phyloP scores from a whole-genome alignment of 2,329 filamentous ascomycete genomes.

The Cordyceps cicadae region DNA sequence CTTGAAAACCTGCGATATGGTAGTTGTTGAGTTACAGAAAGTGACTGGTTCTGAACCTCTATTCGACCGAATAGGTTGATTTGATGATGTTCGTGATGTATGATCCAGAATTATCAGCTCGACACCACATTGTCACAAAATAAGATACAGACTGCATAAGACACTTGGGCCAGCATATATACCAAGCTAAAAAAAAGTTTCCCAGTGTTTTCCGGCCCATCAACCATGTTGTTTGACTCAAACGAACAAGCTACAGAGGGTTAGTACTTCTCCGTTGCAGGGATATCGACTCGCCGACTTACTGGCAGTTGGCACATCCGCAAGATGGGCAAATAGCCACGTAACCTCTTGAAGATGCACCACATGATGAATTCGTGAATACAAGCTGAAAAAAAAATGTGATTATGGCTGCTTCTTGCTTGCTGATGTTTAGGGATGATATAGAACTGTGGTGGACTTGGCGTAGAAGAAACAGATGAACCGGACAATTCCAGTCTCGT shows the following conservation, averaged over 20 bases:
- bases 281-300: constrained; percentile 15
- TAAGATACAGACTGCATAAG: constrained; percentile 51
- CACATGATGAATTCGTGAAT: constrained; percentile 74
- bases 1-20: background rate
- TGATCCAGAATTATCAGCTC: background rate
- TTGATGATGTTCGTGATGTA: background rate
- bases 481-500: constrained; percentile 69
- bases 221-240: constrained; percentile 60
- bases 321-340: constrained; percentile 63
- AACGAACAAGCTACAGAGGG: constrained; percentile 43
- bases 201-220: constrained; percentile 55
- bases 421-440: constrained; percentile 61
- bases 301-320: constrained; percentile 68
- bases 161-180: constrained; percentile 70
- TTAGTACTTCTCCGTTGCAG: background rate
- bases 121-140: constrained; percentile 31
- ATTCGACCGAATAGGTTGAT: background rate
- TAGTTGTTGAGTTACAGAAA: background rate
- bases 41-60: background rate
- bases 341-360: constrained; percentile 69
- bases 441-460: constrained; percentile 76
- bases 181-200: constrained; percentile 72
- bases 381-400: constrained; percentile 66
- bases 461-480: constrained; percentile 68
- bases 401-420: constrained; percentile 63